phyloP scores from a whole-genome alignment of 208 protist species.

The Trypanosomatidae sp. region DNA sequence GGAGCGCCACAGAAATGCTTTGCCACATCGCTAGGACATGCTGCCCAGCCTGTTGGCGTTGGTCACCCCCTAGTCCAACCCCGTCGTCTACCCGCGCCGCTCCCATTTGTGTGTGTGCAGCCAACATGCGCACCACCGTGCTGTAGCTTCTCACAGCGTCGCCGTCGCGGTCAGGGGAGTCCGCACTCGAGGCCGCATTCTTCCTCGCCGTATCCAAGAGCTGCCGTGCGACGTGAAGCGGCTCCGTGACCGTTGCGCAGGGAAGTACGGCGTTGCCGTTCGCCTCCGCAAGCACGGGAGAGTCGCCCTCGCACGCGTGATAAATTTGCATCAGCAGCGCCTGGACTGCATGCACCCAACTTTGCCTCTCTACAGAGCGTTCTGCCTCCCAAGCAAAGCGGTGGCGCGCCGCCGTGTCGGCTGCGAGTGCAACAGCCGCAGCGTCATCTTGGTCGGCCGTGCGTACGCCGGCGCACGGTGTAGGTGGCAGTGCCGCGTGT shows the following conservation, averaged over 20 bases:
- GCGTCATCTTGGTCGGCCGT: not conserved
- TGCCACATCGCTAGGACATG: slow-evolving; percentile 1
- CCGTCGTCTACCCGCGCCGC: not conserved
- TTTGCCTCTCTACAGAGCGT: not conserved
- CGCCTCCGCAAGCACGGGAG: not conserved
- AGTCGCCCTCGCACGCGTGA: not conserved
- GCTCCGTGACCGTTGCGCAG: not conserved
- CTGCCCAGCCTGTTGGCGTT: not conserved
- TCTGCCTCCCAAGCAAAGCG: not conserved
- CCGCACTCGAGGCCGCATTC: not conserved
- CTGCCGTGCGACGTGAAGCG: not conserved
- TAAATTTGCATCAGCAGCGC: not conserved
- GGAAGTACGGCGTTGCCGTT: not conserved
- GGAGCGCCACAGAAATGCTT: not conserved
- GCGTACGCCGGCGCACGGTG: not conserved
- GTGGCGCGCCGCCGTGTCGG: slow-evolving; percentile 1
- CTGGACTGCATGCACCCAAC: not conserved
- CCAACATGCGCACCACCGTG: not conserved
- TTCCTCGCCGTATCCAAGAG: not conserved
- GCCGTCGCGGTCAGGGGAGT: not conserved
- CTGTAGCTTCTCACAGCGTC: not conserved
- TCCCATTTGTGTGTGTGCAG: not conserved
- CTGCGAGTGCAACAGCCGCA: not conserved
- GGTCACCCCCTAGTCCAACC: not conserved
- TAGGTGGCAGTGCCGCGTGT: not conserved